Base-by-base conservation (phyloP, 495 filamentous ascomycete genomes). In the Ascodesmis nigricans region DNA sequence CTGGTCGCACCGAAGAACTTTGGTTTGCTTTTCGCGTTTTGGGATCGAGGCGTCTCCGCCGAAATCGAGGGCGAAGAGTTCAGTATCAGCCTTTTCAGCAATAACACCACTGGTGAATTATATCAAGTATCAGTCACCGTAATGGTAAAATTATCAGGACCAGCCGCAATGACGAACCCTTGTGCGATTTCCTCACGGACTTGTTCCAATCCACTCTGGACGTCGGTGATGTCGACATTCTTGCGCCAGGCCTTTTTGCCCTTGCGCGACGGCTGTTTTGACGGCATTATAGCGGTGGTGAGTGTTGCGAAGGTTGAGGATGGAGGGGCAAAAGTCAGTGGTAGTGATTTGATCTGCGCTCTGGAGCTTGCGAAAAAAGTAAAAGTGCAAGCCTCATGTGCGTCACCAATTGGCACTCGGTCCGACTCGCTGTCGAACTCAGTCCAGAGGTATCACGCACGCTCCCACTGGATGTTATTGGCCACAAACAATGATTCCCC, bases 191-290 rank as follows among this genome's bases (percentile, higher is more conserved):
- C 80, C 27, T 83, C 77, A 40, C 82, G 76, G 43, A 81, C 59
- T 40, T 73, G 58, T 37, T 90, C 76, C 28, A 97, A 67, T 28
- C 90, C 87, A 41, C 73, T 61, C 43, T 80, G 65, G 16, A 97
- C 64, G 35, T 87, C 73, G 9, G 78, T 70, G 31, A 95, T 64
- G 55, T 97, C 81, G 48, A 95, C 78, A 60, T 97, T 90, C 55
- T 95, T 97, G 44, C 87, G 66, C 87, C 87, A 97, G 13, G 87
- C 87, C 57, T 83, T 92, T 60, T 97, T 97, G 41, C 87, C 84
- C 55, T 95, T 97, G 49, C 87, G 65, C 7, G 83, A 92, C 26
- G 83, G 72, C 55, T 95, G 87, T 43, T 73, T 82, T 43, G 59
- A 63, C 44, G 42, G 15, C 40, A 42, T 47, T 69, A 63, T 15